Base-by-base conservation (phyloP, 2,329 filamentous ascomycete genomes). In the Davidsoniella virescens region DNA sequence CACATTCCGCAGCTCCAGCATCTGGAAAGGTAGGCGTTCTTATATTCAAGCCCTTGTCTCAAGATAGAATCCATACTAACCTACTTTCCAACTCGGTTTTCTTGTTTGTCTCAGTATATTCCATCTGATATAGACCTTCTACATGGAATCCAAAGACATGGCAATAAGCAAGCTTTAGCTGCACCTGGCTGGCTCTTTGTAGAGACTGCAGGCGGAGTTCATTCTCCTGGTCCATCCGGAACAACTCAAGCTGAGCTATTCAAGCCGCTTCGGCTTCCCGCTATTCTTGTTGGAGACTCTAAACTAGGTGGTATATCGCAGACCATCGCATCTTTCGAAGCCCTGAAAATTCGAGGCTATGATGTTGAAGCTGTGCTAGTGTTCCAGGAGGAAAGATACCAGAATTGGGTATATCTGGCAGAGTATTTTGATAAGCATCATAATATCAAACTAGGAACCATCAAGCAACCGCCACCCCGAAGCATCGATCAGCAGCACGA, bases 151-250 rank as follows among this genome's bases (percentile, higher is more conserved):
- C 66, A 70, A 44, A 59, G 65, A 1, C 65, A 70, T 50, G 66
- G 72, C 1, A 60, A 62, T 5, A 56, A 64, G n/a, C 68, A 67
- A 49, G 68, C 72, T 3, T 57, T 60, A 17, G 56, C 57, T 2
- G 64, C 65, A 4, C 61, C 66, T 43, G 74, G 74, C n/a, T 76
- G 80, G 63, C 65, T 84, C 1, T 71, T 93, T 44, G 68, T 92
- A 43, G 86, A 93, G 61, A 92, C 86, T 1, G 85, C 86, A 1
- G 86, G 85, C 1, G 86, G 86, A 1, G 82, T 90, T 0, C 78
- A 90, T 54, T 90, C 84, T 0, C 86, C 86, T 0, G 76, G 76
- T 0, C 86, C 85, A 1, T 84, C 82, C 36, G 84, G 84, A 8
- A 82, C 72, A 1, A 78, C 82, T 0, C 86, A 93, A 59, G 84